Base-by-base conservation (phyloP, 805 yeast species). In the Komagataella pseudopastoris region DNA sequence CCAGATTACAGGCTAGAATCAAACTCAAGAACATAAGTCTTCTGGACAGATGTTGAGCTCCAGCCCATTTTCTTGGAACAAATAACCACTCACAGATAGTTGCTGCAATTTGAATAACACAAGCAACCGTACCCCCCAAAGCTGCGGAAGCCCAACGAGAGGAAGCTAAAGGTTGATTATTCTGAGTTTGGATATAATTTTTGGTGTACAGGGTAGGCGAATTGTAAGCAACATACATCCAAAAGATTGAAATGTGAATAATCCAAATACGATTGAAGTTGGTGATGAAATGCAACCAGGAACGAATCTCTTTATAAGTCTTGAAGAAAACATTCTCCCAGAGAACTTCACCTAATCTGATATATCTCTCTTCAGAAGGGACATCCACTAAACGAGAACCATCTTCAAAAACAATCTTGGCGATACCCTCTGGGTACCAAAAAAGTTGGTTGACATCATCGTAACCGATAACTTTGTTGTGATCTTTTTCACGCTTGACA, bases 351-450 rank as follows among this genome's bases (percentile, higher is more conserved):
- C 96, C 96, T 54, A 93, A 76, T 68, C 85, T 81, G 62, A 81
- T 75, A 66, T 81, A 95, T 69, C 99, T 85, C 71, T 93, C 96
- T 61, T 81, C 88, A 53, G 81, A 78, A 44, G 96, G 95, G 60
- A 90, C 71, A 60, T 93, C 98, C 50, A 90, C 87, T 60, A 93
- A 75, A 66, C 96, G 83, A 17, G 96, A 76, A 58, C 96, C 96
- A 65, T 93, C 98, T 65, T 85, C 93, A 61, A 91, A 79, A 50
- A 84, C 78, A 60, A 93, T 90, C 70, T 93, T 84, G 54, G 95
- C 83, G 58, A 93, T 86, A 77, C 99, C 99, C 72, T 95, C 98
- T 49, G 98, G 97, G 71, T 95, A 93, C 99, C 99, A 93, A 72
- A 95, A 93, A 60, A 93, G 77, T 76, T 93, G 99, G 70, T 93